Evolutionary conservation across 2,329 filamentous ascomycete genomes (phyloP).

Genomic region (Pseudocercospora musae): DNA sequence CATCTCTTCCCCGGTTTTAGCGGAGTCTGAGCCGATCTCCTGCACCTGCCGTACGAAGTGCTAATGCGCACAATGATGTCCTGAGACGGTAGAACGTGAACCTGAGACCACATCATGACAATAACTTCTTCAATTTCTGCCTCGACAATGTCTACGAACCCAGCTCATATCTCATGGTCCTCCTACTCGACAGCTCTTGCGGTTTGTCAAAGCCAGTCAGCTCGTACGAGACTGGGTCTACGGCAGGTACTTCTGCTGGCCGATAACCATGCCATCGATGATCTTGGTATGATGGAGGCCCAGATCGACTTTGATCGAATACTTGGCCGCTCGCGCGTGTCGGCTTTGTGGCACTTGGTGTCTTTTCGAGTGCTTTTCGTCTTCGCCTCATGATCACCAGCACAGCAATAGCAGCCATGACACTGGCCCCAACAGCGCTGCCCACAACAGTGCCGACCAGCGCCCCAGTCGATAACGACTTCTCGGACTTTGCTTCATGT

Average conservation of each 20-base stretch:
- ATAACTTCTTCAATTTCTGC: not conserved
- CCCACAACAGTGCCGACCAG: conserved; percentile 6
- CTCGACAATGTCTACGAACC: not conserved
- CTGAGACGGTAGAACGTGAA: not conserved
- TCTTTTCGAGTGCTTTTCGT: not conserved
- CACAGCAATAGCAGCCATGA: not conserved
- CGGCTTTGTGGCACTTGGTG: not conserved
- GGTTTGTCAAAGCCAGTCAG: conserved; percentile 5
- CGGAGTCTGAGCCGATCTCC: too few relatives aligned
- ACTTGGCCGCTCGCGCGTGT: not conserved
- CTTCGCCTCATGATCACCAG: not conserved
- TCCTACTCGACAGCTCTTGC: not conserved
- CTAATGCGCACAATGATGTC: not conserved
- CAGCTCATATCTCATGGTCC: not conserved
- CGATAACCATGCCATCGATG: not conserved
- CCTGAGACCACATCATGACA: not conserved
- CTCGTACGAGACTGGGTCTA: conserved; percentile 8
- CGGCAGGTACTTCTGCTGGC: not conserved
- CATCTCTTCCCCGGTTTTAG: too few relatives aligned
- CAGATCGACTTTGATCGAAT: not conserved
- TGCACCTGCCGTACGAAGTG: too few relatives aligned
- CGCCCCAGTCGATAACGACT: not conserved
- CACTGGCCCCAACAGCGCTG: not conserved
- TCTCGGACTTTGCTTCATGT: not conserved
- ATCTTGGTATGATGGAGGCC: not conserved